Evolutionary conservation across 768 basidiomycete species (phyloP).

Genomic region (Galerina marginata): DNA sequence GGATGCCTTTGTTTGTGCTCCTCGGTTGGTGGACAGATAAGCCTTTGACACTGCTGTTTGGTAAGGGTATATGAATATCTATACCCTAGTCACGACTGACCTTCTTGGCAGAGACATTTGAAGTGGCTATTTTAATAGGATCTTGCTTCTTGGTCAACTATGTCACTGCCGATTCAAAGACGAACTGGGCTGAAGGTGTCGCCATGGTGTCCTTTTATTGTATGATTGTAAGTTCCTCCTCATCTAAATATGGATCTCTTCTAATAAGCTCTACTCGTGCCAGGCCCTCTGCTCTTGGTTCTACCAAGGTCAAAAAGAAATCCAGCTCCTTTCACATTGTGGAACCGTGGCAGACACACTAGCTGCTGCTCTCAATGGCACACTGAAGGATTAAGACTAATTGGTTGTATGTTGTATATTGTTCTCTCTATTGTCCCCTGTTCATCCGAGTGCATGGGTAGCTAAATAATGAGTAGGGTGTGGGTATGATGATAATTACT

Average conservation of each 20-base stretch:
- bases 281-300: slow-evolving; percentile 73
- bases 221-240: slow-evolving; percentile 55
- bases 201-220: slow-evolving; percentile 70
- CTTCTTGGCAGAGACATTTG: slow-evolving; percentile 59
- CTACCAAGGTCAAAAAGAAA: slow-evolving; percentile 62
- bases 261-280: neutral
- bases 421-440: neutral
- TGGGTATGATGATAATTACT: slow-evolving; percentile 2
- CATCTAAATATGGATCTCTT: neutral
- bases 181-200: slow-evolving; percentile 79
- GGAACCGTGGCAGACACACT: slow-evolving; percentile 43
- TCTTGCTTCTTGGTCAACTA: slow-evolving; percentile 82
- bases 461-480: neutral
- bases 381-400: neutral
- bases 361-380: slow-evolving; percentile 18
- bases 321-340: slow-evolving; percentile 48
- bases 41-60: slow-evolving; percentile 71
- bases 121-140: slow-evolving; percentile 67
- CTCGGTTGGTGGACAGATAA: slow-evolving; percentile 70
- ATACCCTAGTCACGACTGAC: neutral
- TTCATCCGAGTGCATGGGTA: too few relatives aligned
- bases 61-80: slow-evolving; percentile 38
- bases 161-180: slow-evolving; percentile 78
- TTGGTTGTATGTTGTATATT: neutral
- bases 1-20: slow-evolving; percentile 76